phyloP scores from a whole-genome alignment of 2,329 filamentous ascomycete species.

The Fusarium palustre region DNA sequence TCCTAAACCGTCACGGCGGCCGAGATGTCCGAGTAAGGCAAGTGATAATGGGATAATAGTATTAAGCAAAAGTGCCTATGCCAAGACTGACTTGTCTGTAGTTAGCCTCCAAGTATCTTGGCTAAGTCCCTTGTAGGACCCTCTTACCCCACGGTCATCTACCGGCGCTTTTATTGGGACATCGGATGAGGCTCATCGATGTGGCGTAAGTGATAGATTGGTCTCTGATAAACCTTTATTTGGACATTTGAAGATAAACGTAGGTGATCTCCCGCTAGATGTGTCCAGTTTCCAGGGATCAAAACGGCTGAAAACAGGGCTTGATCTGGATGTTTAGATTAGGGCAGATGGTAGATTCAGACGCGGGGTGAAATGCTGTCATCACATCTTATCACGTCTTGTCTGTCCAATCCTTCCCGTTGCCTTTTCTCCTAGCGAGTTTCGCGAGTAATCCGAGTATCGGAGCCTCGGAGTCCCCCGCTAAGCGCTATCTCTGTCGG shows the following conservation, averaged over 20 bases:
- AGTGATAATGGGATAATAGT: constrained; percentile 35
- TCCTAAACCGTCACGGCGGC: constrained; percentile 41
- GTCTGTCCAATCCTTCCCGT: constrained; percentile 19
- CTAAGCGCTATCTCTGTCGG: constrained; percentile 22
- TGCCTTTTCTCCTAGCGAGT: constrained; percentile 24
- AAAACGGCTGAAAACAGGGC: not conserved
- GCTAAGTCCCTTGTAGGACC: constrained; percentile 5
- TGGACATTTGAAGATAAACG: not conserved
- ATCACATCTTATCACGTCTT: constrained; percentile 19
- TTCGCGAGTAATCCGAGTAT: constrained; percentile 2
- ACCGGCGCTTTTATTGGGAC: not conserved
- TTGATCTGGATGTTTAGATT: not conserved
- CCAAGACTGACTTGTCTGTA: constrained; percentile 24
- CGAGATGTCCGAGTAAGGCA: constrained; percentile 42
- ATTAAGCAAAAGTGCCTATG: constrained; percentile 32
- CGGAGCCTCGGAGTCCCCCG: constrained; percentile 8
- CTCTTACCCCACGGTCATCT: constrained; percentile 8
- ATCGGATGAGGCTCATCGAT: not conserved
- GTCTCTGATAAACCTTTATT: not conserved
- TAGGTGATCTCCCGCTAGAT: constrained; percentile 1
- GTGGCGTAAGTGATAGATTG: not conserved
- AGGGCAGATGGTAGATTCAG: not conserved
- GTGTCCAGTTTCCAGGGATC: not conserved
- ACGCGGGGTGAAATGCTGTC: constrained; percentile 14
- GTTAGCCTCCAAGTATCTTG: constrained; percentile 23